phyloP scores from a whole-genome alignment of 2,329 filamentous ascomycete species.

The Fusarium aywerte region DNA sequence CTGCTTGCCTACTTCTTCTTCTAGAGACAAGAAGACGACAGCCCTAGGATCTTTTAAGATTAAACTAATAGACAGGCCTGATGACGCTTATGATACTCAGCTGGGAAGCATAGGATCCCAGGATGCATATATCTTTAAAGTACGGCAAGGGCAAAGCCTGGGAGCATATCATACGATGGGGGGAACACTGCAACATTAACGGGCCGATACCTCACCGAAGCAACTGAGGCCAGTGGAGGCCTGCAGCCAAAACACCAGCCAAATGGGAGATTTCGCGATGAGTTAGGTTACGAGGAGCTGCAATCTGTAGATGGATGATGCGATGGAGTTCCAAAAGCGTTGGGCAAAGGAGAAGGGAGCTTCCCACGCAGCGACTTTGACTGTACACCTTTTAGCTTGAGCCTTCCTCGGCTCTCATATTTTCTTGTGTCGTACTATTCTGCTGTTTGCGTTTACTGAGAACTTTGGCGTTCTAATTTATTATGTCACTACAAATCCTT shows the following conservation, averaged over 20 bases:
- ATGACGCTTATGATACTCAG: constrained; percentile 35
- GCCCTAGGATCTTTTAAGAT: constrained; percentile 18
- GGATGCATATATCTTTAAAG: constrained; percentile 27
- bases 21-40: constrained; percentile 58
- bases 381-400: constrained; percentile 44
- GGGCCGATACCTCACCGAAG: constrained; percentile 10
- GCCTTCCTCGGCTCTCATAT: constrained; percentile 34
- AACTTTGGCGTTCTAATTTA: constrained; percentile 36
- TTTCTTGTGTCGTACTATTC: constrained; percentile 40
- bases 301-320: constrained; percentile 4
- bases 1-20: constrained; percentile 97
- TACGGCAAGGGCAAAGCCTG: constrained; percentile 20
- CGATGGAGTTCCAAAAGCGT: constrained; percentile 28
- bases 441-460: constrained; percentile 34
- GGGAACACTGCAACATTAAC: constrained; percentile 16
- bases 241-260: background rate
- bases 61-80: constrained; percentile 36
- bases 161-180: constrained; percentile 31
- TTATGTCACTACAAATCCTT: constrained; percentile 16
- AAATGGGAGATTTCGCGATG: background rate
- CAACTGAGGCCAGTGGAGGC: background rate
- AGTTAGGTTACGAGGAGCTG: constrained; percentile 1
- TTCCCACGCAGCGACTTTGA: constrained; percentile 35
- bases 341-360: constrained; percentile 12
- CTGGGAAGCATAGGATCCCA: constrained; percentile 22